Conservation (phyloP, 768 basidiomycete genomes). For the Amanita molliuscula region DNA sequence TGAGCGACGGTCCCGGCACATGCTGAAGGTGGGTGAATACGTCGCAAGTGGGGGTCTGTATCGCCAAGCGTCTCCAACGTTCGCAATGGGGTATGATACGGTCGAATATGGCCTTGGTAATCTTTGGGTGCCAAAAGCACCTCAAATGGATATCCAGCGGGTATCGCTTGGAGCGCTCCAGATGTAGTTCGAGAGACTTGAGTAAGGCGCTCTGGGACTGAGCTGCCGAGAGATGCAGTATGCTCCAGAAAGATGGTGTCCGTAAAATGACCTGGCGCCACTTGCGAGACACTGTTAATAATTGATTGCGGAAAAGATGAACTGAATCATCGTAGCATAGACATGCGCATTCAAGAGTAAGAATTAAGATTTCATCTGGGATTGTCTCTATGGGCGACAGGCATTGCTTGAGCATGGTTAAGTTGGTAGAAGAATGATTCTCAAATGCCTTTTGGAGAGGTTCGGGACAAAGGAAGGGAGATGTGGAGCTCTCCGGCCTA, state of each 20-base stretch:
- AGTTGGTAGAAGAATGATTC: background rate
- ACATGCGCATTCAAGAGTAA: slow-evolving; percentile 12
- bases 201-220: slow-evolving; percentile 13
- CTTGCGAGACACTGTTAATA: slow-evolving; percentile 14
- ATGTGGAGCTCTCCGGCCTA: background rate
- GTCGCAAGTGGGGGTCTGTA: slow-evolving; percentile 14
- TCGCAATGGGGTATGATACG: slow-evolving; percentile 17
- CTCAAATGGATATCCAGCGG: slow-evolving; percentile 19
- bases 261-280: slow-evolving; percentile 15
- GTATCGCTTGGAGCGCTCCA: slow-evolving; percentile 18
- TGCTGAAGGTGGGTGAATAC: slow-evolving; percentile 15
- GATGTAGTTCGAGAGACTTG: slow-evolving; percentile 13
- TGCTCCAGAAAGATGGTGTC: slow-evolving; percentile 23
- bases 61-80: slow-evolving; percentile 18
- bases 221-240: slow-evolving; percentile 16
- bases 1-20: slow-evolving; percentile 14
- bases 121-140: slow-evolving; percentile 18
- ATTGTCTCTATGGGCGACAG: background rate
- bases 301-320: slow-evolving; percentile 10
- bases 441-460: background rate
- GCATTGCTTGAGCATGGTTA: background rate
- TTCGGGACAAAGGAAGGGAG: background rate
- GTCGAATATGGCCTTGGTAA: slow-evolving; percentile 15
- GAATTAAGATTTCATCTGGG: slow-evolving; percentile 7
- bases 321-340: slow-evolving; percentile 7